Conservation (phyloP, 129 eudicot genomes). For the Heracleum sosnowskyi region DNA sequence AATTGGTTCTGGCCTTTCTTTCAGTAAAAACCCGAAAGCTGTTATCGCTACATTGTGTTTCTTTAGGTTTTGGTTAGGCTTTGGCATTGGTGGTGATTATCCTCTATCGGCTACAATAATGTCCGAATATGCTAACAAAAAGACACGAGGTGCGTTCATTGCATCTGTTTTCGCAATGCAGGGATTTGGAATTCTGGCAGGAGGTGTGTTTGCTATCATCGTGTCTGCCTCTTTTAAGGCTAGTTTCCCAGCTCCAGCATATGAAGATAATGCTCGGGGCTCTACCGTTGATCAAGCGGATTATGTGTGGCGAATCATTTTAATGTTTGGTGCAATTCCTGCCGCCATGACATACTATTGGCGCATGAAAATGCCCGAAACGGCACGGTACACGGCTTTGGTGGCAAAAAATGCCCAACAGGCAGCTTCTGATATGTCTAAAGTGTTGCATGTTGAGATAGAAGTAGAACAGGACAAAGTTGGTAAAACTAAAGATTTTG, state of each 20-base stretch:
- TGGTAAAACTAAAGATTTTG: neutral
- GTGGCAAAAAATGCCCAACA: slow-evolving; percentile 30
- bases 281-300: slow-evolving; percentile 35
- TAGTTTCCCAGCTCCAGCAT: slow-evolving; percentile 22
- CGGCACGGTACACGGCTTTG: slow-evolving; percentile 31
- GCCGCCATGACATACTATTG: slow-evolving; percentile 33
- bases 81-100: slow-evolving; percentile 10
- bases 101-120: slow-evolving; percentile 12
- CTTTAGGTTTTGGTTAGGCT: slow-evolving; percentile 7
- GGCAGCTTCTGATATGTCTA: slow-evolving; percentile 38
- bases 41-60: neutral
- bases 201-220: slow-evolving; percentile 24
- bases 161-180: slow-evolving; percentile 45
- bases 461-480: slow-evolving; percentile 20
- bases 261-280: slow-evolving; percentile 20
- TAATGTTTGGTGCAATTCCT: slow-evolving; percentile 36
- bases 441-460: slow-evolving; percentile 24
- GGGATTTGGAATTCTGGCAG: slow-evolving; percentile 31
- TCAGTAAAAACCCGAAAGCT: neutral
- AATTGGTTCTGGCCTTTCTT: slow-evolving; percentile 1
- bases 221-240: slow-evolving; percentile 25
- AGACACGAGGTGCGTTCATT: slow-evolving; percentile 31
- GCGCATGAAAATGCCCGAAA: slow-evolving; percentile 35
- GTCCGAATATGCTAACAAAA: slow-evolving; percentile 40
- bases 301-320: slow-evolving; percentile 32